These are phyloP conservation scores for Tricholoma furcatifolium DNA, from an alignment of 768 basidiomycete genomes.

Conservation along the genomic window DNA sequence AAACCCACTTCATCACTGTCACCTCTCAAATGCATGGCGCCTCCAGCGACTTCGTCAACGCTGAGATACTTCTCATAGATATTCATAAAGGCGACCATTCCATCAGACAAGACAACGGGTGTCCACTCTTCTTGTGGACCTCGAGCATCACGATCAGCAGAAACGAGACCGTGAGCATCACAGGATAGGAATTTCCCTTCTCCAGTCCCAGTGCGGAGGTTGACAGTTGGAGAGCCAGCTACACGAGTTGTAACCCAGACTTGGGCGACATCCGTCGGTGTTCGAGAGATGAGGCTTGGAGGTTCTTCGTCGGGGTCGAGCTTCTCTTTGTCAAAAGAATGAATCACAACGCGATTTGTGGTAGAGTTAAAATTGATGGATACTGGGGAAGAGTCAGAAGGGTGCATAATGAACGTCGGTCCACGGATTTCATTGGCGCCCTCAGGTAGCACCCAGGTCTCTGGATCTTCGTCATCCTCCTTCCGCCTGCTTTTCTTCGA, in stretches of 20 bases:
- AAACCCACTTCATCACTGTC: conserved; percentile 88
- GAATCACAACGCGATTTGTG: conserved; percentile 67
- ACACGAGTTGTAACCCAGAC: conserved; percentile 91
- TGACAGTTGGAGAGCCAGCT: conserved; percentile 81
- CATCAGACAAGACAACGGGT: conserved; percentile 76
- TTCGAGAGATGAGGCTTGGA: conserved; percentile 55
- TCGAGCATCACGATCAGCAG: conserved; percentile 83
- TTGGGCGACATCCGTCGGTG: conserved; percentile 80
- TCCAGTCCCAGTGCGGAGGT: conserved; percentile 82
- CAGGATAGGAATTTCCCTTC: conserved; percentile 90
- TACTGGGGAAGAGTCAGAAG: conserved; percentile 76
- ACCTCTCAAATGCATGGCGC: conserved; percentile 71
- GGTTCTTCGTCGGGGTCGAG: conserved; percentile 44
- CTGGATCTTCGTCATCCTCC: conserved; percentile 62
- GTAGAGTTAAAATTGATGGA: conserved; percentile 79
- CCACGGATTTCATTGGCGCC: conserved; percentile 74
- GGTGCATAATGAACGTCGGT: conserved; percentile 84
- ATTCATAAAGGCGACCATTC: conserved; percentile 87
- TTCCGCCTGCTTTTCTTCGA: conserved; percentile 46
- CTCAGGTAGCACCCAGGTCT: conserved; percentile 80
- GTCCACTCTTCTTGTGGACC: conserved; percentile 96
- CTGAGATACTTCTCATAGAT: conserved; percentile 86
- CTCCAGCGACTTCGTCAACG: conserved; percentile 86
- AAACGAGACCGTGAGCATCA: conserved; percentile 82
- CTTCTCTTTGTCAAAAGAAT: conserved; percentile 60